Evolutionary conservation across 2,329 filamentous ascomycete genomes (phyloP), one percentile per base, ranked within the genome.

Genomic region (Exophiala dermatitidis): DNA sequence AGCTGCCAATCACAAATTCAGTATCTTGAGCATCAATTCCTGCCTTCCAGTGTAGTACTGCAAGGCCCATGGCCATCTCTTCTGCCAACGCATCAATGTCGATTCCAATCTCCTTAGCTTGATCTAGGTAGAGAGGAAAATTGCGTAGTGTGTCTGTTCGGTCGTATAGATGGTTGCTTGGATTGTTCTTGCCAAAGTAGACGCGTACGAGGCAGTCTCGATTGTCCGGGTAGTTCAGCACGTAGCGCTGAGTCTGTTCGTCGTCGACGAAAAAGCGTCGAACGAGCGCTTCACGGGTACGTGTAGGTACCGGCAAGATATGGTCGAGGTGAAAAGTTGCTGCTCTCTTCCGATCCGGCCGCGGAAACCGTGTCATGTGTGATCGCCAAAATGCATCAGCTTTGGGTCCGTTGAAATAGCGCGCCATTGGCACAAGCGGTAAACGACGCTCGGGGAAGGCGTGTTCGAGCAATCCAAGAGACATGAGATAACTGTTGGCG

Each of bases 31-130:
- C 38, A 28, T 41, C 12, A 40, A 55, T 46, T 12, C 41, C 33
- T 12, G 56, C 58, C 33, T 56, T 31, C 58, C 56, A 60, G 38
- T 60, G 55, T 30, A 60, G 33, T 5, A 56, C 28, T 7, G 58
- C 58, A 3, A 58, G 48, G 10, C 55, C 53, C 2, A 56, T 38
- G 5, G 58, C 58, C 55, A 60, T 60, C 37, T 58, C 58, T 38
- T 52, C 45, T 4, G 58, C 56, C 29, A 46, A 51, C 19, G n/a
- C 32, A 19, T 52, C n/a, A 26, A 60, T 28, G 26, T 58, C 48
- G 19, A 60, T 38, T 5, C 42, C 50, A 2, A 58, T 26, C 40
- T 7, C 26, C 33, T 52, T 32, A 10, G 58, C 55, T 38, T 50
- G 30, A 19, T 57, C 54, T 3, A 59, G 51, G 45, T 59, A 53